These are phyloP conservation scores for Plantago elongata DNA, from an alignment of 257 asterid genomes.

Conservation along the genomic window DNA sequence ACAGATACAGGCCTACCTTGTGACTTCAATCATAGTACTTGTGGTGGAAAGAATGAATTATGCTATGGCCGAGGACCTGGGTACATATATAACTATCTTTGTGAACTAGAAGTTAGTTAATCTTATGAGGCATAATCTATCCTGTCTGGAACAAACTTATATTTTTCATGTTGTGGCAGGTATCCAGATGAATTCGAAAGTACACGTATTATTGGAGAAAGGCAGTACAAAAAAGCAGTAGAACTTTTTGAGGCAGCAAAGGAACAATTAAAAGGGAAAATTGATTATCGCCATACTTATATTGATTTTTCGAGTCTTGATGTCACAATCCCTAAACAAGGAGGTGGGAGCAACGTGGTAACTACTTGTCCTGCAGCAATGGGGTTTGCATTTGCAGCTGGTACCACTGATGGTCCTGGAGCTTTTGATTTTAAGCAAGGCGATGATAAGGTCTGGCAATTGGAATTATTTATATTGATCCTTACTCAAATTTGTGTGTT, in stretches of 20 bases:
- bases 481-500: slow-evolving; percentile 13
- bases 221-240: slow-evolving; percentile 78
- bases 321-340: slow-evolving; percentile 60
- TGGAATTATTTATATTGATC: slow-evolving; percentile 13
- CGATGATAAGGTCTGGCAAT: slow-evolving; percentile 56
- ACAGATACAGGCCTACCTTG: slow-evolving; percentile 93
- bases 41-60: slow-evolving; percentile 91
- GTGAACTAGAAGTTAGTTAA: neutral
- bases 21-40: slow-evolving; percentile 95
- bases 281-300: slow-evolving; percentile 74
- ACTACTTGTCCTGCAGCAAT: slow-evolving; percentile 98
- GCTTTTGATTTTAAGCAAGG: slow-evolving; percentile 99
- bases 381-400: slow-evolving; percentile 99
- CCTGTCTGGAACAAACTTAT: neutral
- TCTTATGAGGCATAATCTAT: slow-evolving; percentile 7
- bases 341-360: slow-evolving; percentile 48
- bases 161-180: slow-evolving; percentile 39
- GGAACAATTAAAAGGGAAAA: slow-evolving; percentile 66
- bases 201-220: slow-evolving; percentile 86
- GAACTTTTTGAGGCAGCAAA: slow-evolving; percentile 70
- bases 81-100: slow-evolving; percentile 34
- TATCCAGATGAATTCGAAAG: slow-evolving; percentile 96
- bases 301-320: slow-evolving; percentile 71
- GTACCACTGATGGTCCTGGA: slow-evolving; percentile 99
- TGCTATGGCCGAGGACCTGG: slow-evolving; percentile 99